Evolutionary conservation across 2,329 filamentous ascomycete species (phyloP).

Genomic region (Sporothrix curviconia): DNA sequence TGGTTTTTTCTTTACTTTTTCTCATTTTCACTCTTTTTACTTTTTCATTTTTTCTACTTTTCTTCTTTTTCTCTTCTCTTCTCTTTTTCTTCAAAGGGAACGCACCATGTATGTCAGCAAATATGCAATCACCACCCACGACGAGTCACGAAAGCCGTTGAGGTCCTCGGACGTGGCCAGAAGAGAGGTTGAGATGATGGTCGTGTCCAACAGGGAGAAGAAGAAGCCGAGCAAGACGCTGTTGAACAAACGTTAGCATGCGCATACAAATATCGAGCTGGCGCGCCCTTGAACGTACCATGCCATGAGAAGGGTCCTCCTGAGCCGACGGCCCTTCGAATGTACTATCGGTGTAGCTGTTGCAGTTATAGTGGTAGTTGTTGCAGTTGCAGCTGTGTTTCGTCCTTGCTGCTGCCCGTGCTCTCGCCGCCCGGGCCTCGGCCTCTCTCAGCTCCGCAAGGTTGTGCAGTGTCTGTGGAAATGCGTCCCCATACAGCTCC

Average conservation of each 20-base stretch:
- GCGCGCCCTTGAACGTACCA: slow-evolving; percentile 7
- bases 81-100: not conserved
- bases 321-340: no score
- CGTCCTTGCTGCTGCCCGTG: not conserved
- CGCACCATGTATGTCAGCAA: slow-evolving; percentile 22
- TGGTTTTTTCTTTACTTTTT: no score
- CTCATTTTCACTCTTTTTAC: no score
- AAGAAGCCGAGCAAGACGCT: slow-evolving; percentile 22
- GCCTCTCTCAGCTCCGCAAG: slow-evolving; percentile 14
- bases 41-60: no score
- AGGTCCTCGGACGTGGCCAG: slow-evolving; percentile 20
- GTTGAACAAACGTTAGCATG: not conserved
- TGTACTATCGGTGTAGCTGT: slow-evolving; percentile 8
- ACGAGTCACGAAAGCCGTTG: slow-evolving; percentile 19
- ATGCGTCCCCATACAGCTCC: slow-evolving; percentile 7
- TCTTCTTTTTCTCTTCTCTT: no score
- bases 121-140: slow-evolving; percentile 22
- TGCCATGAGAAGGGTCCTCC: slow-evolving; percentile 15
- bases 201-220: slow-evolving; percentile 23
- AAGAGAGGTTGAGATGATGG: slow-evolving; percentile 22
- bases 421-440: slow-evolving; percentile 9
- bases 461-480: slow-evolving; percentile 11
- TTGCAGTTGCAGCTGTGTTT: not conserved
- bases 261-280: no score
- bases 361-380: not conserved